Percentiles rank a stretch among this genome's conserved stretches.
Conservation (phyloP, 371 early-diverging fungal genomes). For the Thermomucor indicae-seudaticae region DNA sequence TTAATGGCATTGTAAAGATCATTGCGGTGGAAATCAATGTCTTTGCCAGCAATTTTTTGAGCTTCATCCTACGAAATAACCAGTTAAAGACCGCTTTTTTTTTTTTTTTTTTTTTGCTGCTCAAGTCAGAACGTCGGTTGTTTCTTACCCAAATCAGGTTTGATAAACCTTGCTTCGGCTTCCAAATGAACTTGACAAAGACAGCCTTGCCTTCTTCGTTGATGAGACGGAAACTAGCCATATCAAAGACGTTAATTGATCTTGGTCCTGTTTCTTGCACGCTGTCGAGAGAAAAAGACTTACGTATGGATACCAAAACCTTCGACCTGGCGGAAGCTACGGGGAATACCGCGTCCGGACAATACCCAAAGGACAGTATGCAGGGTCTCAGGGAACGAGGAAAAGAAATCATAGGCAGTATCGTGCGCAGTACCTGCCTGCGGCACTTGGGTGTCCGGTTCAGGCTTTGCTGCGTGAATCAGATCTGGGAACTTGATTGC, state of each 20-base stretch:
- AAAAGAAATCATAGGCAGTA: conserved; percentile 44
- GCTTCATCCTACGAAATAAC: conserved; percentile 29
- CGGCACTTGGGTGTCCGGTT: conserved; percentile 36
- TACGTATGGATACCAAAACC: conserved; percentile 36
- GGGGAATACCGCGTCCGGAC: conserved; percentile 42
- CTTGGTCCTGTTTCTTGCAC: background rate
- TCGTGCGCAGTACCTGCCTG: conserved; percentile 43
- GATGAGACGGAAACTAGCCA: conserved; percentile 29
- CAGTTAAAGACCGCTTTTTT: background rate
- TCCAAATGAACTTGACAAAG: conserved; percentile 50
- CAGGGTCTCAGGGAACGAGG: conserved; percentile 30
- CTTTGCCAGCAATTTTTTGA: conserved; percentile 35
- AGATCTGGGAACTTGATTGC: conserved; percentile 42
- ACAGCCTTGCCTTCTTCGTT: conserved; percentile 29
- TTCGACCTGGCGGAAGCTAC: conserved; percentile 31
- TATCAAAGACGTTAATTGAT: background rate
- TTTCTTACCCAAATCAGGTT: conserved; percentile 25
- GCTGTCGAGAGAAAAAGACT: background rate
- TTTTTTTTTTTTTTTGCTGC: background rate
- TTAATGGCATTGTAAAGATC: conserved; percentile 41
- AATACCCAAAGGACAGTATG: conserved; percentile 39
- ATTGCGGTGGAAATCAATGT: conserved; percentile 39
- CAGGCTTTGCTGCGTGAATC: conserved; percentile 42
- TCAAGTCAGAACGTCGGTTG: background rate
- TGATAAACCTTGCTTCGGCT: conserved; percentile 35